phyloP scores from a whole-genome alignment of 2,329 filamentous ascomycete species.

The Boeremia lycopersici region DNA sequence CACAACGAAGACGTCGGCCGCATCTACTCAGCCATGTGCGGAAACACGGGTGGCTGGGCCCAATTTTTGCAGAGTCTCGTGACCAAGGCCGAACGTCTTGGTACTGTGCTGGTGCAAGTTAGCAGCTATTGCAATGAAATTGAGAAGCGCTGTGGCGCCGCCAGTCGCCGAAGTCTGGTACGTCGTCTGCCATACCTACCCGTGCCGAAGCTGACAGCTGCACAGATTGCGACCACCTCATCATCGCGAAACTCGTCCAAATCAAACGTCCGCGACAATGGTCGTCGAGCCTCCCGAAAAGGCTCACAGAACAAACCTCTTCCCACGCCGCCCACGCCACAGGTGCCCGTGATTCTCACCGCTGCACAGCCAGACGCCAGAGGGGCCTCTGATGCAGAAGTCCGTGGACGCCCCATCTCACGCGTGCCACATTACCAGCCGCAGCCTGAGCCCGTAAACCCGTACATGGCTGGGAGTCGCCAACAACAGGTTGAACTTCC shows the following conservation, averaged over 20 bases:
- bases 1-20: conserved; percentile 66
- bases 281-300: conserved; percentile 41
- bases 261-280: conserved; percentile 41
- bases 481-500: not conserved
- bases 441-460: conserved; percentile 24
- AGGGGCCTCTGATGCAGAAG: conserved; percentile 20
- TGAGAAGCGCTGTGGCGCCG: conserved; percentile 80
- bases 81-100: conserved; percentile 72
- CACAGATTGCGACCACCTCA: conserved; percentile 46
- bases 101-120: conserved; percentile 72
- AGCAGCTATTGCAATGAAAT: conserved; percentile 82
- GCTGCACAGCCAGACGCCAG: conserved; percentile 5
- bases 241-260: conserved; percentile 46
- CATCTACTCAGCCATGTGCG: conserved; percentile 88
- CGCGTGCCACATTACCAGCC: conserved; percentile 21
- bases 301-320: conserved; percentile 45
- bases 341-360: conserved; percentile 12
- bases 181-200: conserved; percentile 37
- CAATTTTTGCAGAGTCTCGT: conserved; percentile 79
- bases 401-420: conserved; percentile 22
- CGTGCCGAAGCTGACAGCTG: conserved; percentile 16
- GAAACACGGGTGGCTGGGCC: conserved; percentile 90
- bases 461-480: conserved; percentile 22
- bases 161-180: conserved; percentile 79
- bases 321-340: conserved; percentile 26